Evolutionary conservation across 306 rosid genomes (phyloP), one percentile per base, ranked within the genome.

Genomic region (Morella rubra): DNA sequence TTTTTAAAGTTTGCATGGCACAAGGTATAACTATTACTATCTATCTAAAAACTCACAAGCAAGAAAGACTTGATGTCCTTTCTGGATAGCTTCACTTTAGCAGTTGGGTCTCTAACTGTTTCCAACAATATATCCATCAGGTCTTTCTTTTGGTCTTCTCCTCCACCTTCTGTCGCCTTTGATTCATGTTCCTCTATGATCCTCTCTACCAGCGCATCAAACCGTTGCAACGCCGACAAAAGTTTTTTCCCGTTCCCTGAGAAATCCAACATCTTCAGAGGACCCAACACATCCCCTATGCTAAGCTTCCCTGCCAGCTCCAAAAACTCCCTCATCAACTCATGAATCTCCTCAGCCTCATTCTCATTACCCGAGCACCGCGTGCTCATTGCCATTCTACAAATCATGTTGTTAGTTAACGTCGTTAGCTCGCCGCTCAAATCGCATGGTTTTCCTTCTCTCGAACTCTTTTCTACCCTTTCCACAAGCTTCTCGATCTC

Each of bases 71-170:
- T 60, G 67, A 60, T 60, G 18, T 27, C 42, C 3, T 60, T 42
- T 60, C 13, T 60, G 42, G 67, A 24, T 18, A 60, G 9, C 67
- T 60, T 27, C 67, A 60, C 42, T 42, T 60, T 44, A 24, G 67
- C 41, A 1, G 24, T 60, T 12, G 41, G 4, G 67, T 60, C 67
- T 27, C 42, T 11, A 22, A 24, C 27, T 12, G 67, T 60, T 44
- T 60, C 67, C 67, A 60, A 32, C 67, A 60, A 60, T 60, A 60
- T 60, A 42, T 60, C 44, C 67, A 60, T 60, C 67, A 60, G 18
- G 27, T 60, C 67, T 27, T 24, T 60, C 44, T 60, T 32, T 32
- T 27, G 8, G 13, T 27, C 40, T 4, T 60, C 10, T 60, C 22
- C 67, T 11, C 67, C 4, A 13, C 41, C 67, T 7, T 24, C 27